Evolutionary conservation across 148 eudicot species (phyloP).

Genomic region (Diospyros kaki): DNA sequence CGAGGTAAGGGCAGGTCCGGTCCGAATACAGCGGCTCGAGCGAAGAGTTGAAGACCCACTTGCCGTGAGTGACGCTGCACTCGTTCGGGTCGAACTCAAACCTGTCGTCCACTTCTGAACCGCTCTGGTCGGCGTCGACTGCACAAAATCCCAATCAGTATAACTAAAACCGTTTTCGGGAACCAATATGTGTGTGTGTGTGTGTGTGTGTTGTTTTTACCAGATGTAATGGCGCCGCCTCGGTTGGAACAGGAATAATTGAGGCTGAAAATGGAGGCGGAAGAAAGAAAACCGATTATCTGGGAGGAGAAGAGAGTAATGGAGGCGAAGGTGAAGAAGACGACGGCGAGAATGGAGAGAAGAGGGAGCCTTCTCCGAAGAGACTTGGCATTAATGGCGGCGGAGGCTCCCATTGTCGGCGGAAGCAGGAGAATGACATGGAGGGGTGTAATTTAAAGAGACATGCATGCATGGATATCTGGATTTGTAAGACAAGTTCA

Average conservation of each 20-base stretch:
- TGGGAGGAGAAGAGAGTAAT: slow-evolving; percentile 58
- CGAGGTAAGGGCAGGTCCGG: slow-evolving; percentile 61
- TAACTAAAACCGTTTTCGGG: background rate
- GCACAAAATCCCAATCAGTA: background rate
- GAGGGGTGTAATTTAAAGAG: background rate
- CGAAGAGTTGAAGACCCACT: slow-evolving; percentile 71
- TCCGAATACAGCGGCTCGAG: slow-evolving; percentile 67
- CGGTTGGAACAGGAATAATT: slow-evolving; percentile 41
- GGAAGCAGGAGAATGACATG: slow-evolving; percentile 21
- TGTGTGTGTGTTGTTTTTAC: slow-evolving; percentile 5
- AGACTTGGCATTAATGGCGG: slow-evolving; percentile 23
- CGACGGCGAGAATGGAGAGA: slow-evolving; percentile 34
- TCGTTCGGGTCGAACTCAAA: slow-evolving; percentile 67
- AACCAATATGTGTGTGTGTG: too few species aligned
- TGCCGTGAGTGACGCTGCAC: slow-evolving; percentile 64
- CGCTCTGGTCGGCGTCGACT: slow-evolving; percentile 7
- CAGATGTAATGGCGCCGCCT: slow-evolving; percentile 10
- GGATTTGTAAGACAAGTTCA: slow-evolving; percentile 11
- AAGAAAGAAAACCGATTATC: slow-evolving; percentile 42
- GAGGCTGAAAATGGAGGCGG: slow-evolving; percentile 30
- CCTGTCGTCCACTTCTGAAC: slow-evolving; percentile 32
- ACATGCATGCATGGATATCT: background rate
- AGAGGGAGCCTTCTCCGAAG: slow-evolving; percentile 34
- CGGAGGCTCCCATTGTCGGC: slow-evolving; percentile 7
- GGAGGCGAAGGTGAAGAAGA: slow-evolving; percentile 47